Base-by-base conservation (phyloP, 108 stramenopile genomes). In the Skeletonema grethae region DNA sequence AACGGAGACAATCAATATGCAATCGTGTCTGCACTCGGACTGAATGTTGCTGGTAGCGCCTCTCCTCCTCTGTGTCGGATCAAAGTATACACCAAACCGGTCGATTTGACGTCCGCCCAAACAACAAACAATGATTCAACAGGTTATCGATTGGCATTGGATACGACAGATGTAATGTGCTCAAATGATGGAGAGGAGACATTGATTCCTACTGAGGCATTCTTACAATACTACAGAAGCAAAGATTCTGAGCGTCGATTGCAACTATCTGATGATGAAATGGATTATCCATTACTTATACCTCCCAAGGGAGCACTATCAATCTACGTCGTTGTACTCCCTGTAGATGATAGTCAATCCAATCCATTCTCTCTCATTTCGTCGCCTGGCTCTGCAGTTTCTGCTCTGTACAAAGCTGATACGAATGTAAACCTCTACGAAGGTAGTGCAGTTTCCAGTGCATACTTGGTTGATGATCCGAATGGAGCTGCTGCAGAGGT, bases 261-360 rank as follows among this genome's bases (percentile, higher is more conserved):
- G 18, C 16, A 18, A 34, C 22, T 62, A 35, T 62, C 61, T 34
- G 41, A 22, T 18, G 64, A 65, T 30, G 64, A 65, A 13, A 65
- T 50, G 39, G 28, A 46, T 30, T 65, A 65, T 65, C 64, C 64
- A 48, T 29, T 65, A 15, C 64, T 65, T 12, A 65, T 65, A 30
- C 64, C 64, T 41, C 64, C 43, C 18, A 65, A 65, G 20, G 46
- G 15, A 46, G 28, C 45, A 28, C 0, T 65, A 7, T 65, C 64
- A 22, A 2, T 65, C 43, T 65, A 65, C 29, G 45, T n/a, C 29
- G 24, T 65, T 16, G 64, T 65, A n/a, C 30, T 43, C 10, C 15
- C 64, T 11, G 24, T 65, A 30, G 32, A 48, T 24, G 64, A 50
- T 4, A 48, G 25, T 8, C 16, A 41, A 46, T 0, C 41, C 45